phyloP scores from a whole-genome alignment of 345 rosid species.

The Eutrema yunnanense region DNA sequence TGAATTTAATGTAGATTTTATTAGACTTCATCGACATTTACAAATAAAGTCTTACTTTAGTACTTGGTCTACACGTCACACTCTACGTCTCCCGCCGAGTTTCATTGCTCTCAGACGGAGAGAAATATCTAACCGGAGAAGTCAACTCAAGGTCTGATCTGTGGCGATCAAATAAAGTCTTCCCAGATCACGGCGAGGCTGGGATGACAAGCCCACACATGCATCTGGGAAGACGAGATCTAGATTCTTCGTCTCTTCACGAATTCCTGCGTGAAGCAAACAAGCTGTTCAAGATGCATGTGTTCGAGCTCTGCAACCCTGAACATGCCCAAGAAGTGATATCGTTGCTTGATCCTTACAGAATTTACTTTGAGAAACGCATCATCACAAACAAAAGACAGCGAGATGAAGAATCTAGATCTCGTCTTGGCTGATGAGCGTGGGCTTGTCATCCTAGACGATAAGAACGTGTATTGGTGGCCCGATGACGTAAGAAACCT shows the following conservation, averaged over 20 bases:
- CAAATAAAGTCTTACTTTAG: neutral
- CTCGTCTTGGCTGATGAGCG: slow-evolving; percentile 1
- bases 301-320: neutral
- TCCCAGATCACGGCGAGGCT: neutral
- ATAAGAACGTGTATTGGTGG: neutral
- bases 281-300: neutral
- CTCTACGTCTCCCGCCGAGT: neutral
- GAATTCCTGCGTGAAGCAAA: neutral
- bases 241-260: no score
- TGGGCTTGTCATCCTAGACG: neutral
- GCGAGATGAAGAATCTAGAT: neutral
- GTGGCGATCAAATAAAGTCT: neutral
- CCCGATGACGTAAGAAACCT: neutral
- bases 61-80: neutral
- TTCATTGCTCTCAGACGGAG: neutral
- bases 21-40: no score
- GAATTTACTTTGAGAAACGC: neutral
- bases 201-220: no score
- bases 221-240: no score
- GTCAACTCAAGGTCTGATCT: neutral
- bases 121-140: neutral
- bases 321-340: neutral
- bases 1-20: no score
- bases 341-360: neutral
- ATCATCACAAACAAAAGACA: neutral